Conservation (phyloP, 2,329 filamentous ascomycete genomes). For the Stachybotrys echinatus region DNA sequence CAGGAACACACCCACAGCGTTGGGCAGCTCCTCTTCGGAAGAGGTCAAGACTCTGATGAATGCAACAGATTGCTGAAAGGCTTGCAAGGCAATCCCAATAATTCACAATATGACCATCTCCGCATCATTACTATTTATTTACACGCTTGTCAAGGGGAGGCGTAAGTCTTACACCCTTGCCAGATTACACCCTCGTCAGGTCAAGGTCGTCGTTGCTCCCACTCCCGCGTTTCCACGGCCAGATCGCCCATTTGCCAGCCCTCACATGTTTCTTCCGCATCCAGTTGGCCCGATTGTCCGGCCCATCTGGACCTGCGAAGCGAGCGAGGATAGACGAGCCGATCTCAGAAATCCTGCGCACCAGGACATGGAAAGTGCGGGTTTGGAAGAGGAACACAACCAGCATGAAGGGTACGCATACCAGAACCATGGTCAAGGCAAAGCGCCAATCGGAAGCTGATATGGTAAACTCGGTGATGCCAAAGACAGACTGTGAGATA, state of each 20-base stretch:
- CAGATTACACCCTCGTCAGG: background rate
- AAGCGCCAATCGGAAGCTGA: conserved; percentile 39
- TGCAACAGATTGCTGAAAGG: too few relatives aligned
- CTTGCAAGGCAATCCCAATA: too few relatives aligned
- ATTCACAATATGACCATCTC: too few relatives aligned
- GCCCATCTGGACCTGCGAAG: background rate
- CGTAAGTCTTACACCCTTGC: too few relatives aligned
- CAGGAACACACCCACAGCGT: too few relatives aligned
- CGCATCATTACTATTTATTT: too few relatives aligned
- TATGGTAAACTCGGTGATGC: conserved; percentile 42
- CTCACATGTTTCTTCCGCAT: background rate
- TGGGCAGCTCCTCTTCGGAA: too few relatives aligned
- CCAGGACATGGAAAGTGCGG: conserved; percentile 25
- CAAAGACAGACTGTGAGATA: conserved; percentile 41
- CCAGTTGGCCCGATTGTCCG: background rate
- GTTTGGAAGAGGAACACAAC: conserved; percentile 41
- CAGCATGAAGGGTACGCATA: conserved; percentile 45
- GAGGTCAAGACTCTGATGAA: too few relatives aligned
- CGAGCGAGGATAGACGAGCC: background rate
- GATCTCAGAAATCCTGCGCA: conserved; percentile 9
- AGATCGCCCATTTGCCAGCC: background rate
- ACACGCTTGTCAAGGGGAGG: too few relatives aligned
- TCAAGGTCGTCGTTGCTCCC: background rate
- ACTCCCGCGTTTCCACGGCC: background rate
- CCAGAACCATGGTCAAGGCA: conserved; percentile 59